Conservation (phyloP, 352 stramenopile genomes). For the Phytopythium litorale region DNA sequence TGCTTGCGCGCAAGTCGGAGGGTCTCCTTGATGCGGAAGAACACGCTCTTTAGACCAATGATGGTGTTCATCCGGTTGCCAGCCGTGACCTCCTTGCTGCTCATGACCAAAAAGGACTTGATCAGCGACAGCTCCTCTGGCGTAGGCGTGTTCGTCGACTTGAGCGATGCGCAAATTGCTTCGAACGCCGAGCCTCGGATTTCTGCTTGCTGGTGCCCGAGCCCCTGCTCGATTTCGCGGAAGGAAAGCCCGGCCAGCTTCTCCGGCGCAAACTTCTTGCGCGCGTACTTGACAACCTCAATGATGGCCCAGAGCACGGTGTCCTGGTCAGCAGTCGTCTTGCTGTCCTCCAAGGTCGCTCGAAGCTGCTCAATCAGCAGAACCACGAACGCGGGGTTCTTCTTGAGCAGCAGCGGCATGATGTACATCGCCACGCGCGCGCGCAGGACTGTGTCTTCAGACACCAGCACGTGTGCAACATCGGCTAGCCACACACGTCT, state of each 20-base stretch:
- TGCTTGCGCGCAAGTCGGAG: constrained; percentile 47
- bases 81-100: constrained; percentile 67
- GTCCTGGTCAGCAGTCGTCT: constrained; percentile 19
- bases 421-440: constrained; percentile 71
- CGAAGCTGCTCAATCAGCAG: constrained; percentile 51
- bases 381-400: constrained; percentile 50
- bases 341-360: constrained; percentile 11
- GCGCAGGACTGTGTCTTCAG: constrained; percentile 45
- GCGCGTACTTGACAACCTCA: constrained; percentile 76
- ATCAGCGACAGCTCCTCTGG: constrained; percentile 50
- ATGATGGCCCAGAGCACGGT: constrained; percentile 66
- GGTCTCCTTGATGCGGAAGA: constrained; percentile 73
- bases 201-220: constrained; percentile 51
- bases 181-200: constrained; percentile 74
- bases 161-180: constrained; percentile 71
- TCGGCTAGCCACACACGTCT: constrained; percentile 52
- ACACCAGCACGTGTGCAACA: constrained; percentile 51
- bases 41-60: constrained; percentile 69
- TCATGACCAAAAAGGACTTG: constrained; percentile 65
- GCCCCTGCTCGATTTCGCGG: constrained; percentile 47
- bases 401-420: constrained; percentile 67
- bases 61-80: constrained; percentile 68
- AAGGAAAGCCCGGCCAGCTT: constrained; percentile 50
- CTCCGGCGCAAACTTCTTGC: constrained; percentile 59
- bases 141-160: constrained; percentile 71